phyloP scores from a whole-genome alignment of 495 filamentous ascomycete genomes.

The Mycothermus thermophilus region DNA sequence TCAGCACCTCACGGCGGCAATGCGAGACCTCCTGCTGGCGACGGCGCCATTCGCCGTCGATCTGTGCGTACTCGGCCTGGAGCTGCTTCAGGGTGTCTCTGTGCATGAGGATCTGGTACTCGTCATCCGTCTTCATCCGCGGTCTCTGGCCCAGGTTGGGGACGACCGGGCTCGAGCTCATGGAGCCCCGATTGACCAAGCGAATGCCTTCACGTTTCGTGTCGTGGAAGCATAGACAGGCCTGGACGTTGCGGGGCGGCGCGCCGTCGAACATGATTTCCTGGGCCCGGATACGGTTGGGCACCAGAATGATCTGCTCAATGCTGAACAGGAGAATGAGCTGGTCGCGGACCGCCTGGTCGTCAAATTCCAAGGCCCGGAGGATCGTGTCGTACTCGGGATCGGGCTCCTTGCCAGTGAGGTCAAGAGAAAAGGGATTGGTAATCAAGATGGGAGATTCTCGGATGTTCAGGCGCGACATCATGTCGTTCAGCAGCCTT shows the following conservation, averaged over 20 bases:
- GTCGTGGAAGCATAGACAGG: constrained; percentile 50
- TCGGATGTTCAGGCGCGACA: constrained; percentile 41
- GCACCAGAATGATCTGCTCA: constrained; percentile 73
- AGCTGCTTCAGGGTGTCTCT: constrained; percentile 30
- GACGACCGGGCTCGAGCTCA: constrained; percentile 20
- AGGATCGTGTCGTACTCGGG: constrained; percentile 58
- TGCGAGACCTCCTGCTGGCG: constrained; percentile 43
- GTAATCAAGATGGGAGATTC: constrained; percentile 53
- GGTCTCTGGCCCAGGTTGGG: constrained; percentile 25
- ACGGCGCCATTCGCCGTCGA: constrained; percentile 27
- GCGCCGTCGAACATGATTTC: constrained; percentile 52
- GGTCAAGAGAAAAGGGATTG: constrained; percentile 43
- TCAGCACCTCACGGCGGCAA: constrained; percentile 42
- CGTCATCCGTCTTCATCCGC: constrained; percentile 70
- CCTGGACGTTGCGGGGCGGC: constrained; percentile 53
- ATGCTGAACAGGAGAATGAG: constrained; percentile 71
- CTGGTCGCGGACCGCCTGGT: constrained; percentile 60
- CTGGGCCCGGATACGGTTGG: constrained; percentile 48
- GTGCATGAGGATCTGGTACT: constrained; percentile 46
- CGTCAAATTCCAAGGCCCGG: constrained; percentile 67
- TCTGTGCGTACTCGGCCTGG: constrained; percentile 25
- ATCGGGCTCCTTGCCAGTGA: constrained; percentile 58
- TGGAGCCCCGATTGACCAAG: constrained; percentile 35
- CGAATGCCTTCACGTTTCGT: constrained; percentile 49
- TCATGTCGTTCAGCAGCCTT: constrained; percentile 44